These are phyloP conservation scores for Cyberlindnera euphorbiae DNA, from an alignment of 805 yeast species.

Conservation along the genomic window DNA sequence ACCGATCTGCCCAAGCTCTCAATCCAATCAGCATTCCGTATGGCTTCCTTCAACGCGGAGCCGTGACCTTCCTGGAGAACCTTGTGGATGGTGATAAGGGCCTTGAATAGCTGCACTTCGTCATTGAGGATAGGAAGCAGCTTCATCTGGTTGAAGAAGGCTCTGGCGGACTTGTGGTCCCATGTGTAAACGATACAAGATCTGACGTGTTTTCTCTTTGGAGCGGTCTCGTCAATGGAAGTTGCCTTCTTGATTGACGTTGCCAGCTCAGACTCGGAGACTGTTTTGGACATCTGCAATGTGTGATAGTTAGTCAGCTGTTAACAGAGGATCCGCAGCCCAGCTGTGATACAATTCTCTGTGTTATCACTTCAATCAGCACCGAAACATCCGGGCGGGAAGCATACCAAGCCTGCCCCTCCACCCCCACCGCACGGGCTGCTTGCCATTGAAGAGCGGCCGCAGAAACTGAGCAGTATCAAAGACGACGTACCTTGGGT, in stretches of 20 bases:
- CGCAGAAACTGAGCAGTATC: too few relatives aligned
- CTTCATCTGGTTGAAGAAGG: constrained; percentile 81
- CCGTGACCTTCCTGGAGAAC: constrained; percentile 98
- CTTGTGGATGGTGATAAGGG: constrained; percentile 80
- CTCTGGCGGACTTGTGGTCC: constrained; percentile 84
- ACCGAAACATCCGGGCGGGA: too few relatives aligned
- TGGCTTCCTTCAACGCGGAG: constrained; percentile 73
- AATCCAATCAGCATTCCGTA: constrained; percentile 72
- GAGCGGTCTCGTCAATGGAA: constrained; percentile 80
- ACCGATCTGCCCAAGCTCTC: constrained; percentile 60
- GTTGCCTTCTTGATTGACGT: constrained; percentile 69
- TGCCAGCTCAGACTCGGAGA: constrained; percentile 36
- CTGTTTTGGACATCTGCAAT: constrained; percentile 21
- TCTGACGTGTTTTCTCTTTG: constrained; percentile 93
- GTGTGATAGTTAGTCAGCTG: neutral
- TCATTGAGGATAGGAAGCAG: constrained; percentile 74
- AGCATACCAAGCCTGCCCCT: too few relatives aligned
- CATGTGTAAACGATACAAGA: constrained; percentile 94
- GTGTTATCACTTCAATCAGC: too few relatives aligned
- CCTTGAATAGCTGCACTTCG: constrained; percentile 81
- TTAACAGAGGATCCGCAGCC: neutral
- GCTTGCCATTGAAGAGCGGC: too few relatives aligned
- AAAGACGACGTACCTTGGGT: too few relatives aligned
- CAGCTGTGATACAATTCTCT: too few relatives aligned
- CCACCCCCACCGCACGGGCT: too few relatives aligned